Evolutionary conservation across 2,329 filamentous ascomycete species (phyloP).

Genomic region (Colletotrichum gloeosporioides): DNA sequence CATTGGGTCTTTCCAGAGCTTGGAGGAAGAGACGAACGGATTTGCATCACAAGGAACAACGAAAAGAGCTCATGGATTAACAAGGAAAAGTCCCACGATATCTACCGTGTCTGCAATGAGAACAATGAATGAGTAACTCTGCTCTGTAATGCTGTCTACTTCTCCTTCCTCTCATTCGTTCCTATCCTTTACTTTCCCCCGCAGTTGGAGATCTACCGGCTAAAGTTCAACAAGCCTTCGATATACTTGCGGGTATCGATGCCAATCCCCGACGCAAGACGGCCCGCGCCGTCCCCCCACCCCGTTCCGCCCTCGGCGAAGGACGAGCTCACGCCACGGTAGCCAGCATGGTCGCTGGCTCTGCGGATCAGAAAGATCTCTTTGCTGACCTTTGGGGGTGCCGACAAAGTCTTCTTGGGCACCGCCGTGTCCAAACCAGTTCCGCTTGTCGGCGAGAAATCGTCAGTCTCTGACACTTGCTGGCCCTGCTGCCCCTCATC

Average conservation of each 20-base stretch:
- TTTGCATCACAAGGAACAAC: not conserved
- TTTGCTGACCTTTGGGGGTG: constrained; percentile 43
- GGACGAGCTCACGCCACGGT: constrained; percentile 38
- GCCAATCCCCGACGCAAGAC: constrained; percentile 75
- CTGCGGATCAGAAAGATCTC: constrained; percentile 67
- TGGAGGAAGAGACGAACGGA: not conserved
- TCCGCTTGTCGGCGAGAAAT: not conserved
- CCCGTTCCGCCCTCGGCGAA: constrained; percentile 42
- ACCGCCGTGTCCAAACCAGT: not conserved
- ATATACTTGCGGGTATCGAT: constrained; percentile 79
- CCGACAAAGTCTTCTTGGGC: not conserved
- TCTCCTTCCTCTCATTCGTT: not conserved
- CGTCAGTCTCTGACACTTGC: not conserved
- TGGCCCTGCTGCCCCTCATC: not conserved
- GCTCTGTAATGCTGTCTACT: not conserved
- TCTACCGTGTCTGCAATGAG: not conserved
- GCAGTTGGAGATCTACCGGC: constrained; percentile 36
- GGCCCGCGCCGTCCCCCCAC: constrained; percentile 61
- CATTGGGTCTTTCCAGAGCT: not conserved
- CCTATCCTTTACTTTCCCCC: not conserved
- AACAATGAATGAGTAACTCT: not conserved
- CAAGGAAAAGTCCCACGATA: not conserved
- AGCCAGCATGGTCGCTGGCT: constrained; percentile 59
- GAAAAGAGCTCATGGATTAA: not conserved
- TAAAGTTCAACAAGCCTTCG: constrained; percentile 72